Percentiles rank a stretch among this genome's conserved stretches.
Conservation (phyloP, 169 alveolate species). For the Cryptosporidium bovis region DNA sequence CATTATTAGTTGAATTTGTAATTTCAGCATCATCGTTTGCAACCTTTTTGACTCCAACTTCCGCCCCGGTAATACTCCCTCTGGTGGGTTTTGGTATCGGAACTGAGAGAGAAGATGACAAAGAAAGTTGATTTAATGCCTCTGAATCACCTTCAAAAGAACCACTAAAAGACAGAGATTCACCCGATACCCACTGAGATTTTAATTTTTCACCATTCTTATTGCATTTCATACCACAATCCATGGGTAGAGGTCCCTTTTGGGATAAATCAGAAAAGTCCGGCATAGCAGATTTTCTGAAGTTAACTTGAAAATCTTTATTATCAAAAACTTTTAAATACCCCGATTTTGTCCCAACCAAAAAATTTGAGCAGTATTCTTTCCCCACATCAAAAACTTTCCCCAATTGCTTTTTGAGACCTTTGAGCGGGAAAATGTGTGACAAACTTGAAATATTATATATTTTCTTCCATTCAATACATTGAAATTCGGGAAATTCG, state of each 20-base stretch:
- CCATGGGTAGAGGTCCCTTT: not conserved
- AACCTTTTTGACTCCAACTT: not conserved
- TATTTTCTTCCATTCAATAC: constrained; percentile 54
- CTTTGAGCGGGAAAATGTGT: constrained; percentile 37
- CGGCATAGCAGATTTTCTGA: constrained; percentile 52
- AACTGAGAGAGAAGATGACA: constrained; percentile 61
- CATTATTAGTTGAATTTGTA: not conserved
- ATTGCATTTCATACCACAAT: not conserved
- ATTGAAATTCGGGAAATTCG: constrained; percentile 40
- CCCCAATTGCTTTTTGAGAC: constrained; percentile 15
- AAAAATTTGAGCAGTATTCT: constrained; percentile 47
- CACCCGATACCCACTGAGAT: constrained; percentile 69
- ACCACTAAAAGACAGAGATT: constrained; percentile 35
- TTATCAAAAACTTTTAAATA: constrained; percentile 28
- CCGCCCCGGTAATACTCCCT: not conserved
- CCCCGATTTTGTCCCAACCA: constrained; percentile 53
- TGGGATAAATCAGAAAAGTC: constrained; percentile 29
- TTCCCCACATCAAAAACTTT: constrained; percentile 59
- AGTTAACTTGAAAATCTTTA: constrained; percentile 36
- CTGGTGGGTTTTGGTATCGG: constrained; percentile 63
- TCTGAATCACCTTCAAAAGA: constrained; percentile 71
- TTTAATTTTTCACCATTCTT: not conserved
- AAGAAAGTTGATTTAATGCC: constrained; percentile 40
- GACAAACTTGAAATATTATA: not conserved
- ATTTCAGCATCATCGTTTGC: not conserved